Conservation (phyloP, 148 eudicot genomes). For the Arctostaphylos glauca region DNA sequence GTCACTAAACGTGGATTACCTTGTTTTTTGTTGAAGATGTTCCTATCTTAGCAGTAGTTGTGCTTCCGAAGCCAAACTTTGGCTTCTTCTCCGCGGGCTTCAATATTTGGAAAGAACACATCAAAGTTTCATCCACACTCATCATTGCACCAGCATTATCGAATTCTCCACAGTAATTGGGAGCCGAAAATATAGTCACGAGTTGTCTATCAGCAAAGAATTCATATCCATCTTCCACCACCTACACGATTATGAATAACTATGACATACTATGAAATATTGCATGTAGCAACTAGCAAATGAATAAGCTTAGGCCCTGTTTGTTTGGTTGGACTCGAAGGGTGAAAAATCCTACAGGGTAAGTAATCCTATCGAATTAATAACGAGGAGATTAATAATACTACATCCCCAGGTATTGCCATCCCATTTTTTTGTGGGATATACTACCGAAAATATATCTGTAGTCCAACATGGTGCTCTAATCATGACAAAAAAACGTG, state of each 20-base stretch:
- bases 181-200: conserved; percentile 55
- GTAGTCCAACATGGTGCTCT: neutral
- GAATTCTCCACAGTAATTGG: conserved; percentile 56
- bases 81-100: conserved; percentile 55
- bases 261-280: neutral
- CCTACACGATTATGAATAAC: conserved; percentile 26
- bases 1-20: conserved; percentile 23
- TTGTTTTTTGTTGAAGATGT: conserved; percentile 31
- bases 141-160: conserved; percentile 62
- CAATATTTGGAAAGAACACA: conserved; percentile 54
- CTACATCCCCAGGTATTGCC: neutral
- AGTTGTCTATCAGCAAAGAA: conserved; percentile 60
- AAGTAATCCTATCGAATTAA: neutral
- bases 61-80: conserved; percentile 42
- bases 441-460: neutral
- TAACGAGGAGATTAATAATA: neutral
- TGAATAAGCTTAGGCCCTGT: conserved; percentile 4
- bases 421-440: neutral
- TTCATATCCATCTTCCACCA: conserved; percentile 57
- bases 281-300: neutral
- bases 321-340: neutral
- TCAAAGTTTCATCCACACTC: conserved; percentile 51
- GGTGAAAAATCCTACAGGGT: neutral
- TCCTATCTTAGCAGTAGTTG: conserved; percentile 35
- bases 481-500: neutral